Percentiles rank a stretch among this genome's conserved stretches.
Evolutionary conservation across 352 stramenopile genomes (phyloP).

Genomic region (Stephanocyclus meneghinianus): DNA sequence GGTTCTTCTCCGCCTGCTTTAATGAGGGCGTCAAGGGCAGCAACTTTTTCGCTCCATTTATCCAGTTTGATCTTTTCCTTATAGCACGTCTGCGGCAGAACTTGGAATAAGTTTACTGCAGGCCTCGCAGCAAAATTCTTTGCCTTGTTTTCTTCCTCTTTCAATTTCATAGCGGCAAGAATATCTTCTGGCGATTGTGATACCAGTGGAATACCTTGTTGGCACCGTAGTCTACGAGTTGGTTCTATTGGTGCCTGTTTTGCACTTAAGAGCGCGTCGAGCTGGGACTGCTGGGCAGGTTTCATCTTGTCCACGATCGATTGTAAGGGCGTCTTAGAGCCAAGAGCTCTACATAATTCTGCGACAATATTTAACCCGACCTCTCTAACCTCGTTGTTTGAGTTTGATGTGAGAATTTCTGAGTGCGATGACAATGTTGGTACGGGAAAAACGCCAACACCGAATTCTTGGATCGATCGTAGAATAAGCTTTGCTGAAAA

Average conservation of each 20-base stretch:
- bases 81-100: slow-evolving; percentile 73
- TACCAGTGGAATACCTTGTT: slow-evolving; percentile 20
- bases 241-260: slow-evolving; percentile 48
- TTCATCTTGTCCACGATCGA: slow-evolving; percentile 77
- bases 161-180: slow-evolving; percentile 62
- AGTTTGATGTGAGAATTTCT: slow-evolving; percentile 71
- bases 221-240: slow-evolving; percentile 54
- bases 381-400: slow-evolving; percentile 79
- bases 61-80: slow-evolving; percentile 66
- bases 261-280: slow-evolving; percentile 68
- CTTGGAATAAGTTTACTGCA: slow-evolving; percentile 75
- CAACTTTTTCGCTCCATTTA: slow-evolving; percentile 84
- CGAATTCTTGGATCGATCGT: slow-evolving; percentile 68
- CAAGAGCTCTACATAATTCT: slow-evolving; percentile 79
- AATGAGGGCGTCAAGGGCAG: slow-evolving; percentile 74
- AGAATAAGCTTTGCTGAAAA: slow-evolving; percentile 68
- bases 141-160: slow-evolving; percentile 60
- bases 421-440: slow-evolving; percentile 50
- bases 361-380: slow-evolving; percentile 75
- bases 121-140: slow-evolving; percentile 64
- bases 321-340: slow-evolving; percentile 71
- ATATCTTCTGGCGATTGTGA: slow-evolving; percentile 56
- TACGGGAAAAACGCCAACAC: slow-evolving; percentile 65
- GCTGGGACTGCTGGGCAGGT: slow-evolving; percentile 66
- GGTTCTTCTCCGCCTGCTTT: slow-evolving; percentile 76